Base-by-base conservation (phyloP, 768 basidiomycete species). In the Lepiota venenata region DNA sequence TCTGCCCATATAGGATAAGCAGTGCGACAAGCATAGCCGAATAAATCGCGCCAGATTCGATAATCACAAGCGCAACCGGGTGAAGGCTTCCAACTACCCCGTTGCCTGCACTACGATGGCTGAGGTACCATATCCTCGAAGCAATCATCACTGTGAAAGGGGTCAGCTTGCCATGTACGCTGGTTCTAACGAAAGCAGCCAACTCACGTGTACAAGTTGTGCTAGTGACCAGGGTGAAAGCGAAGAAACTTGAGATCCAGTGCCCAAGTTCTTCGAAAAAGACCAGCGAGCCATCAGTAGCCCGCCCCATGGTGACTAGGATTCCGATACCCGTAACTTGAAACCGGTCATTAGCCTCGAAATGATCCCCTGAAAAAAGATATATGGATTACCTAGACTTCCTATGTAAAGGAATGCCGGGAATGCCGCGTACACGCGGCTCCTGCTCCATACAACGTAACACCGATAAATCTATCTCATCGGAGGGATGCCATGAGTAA, bases 171-270 rank as follows among this genome's bases (percentile, higher is more conserved):
- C 25, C 25, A 25, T 25, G 5, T 45, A 18, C 35, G 20, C 21
- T 18, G 18, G 12, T 21, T 35, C 11, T n/a, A 16, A 16, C 12
- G 32, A n/a, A 18, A 16, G 6, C n/a, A 43, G 21, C 11, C 1
- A 16, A 48, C 67, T 43, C 47, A 70, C 71, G 42, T 15, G 71
- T 72, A 48, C 73, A 76, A 41, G 66, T 63, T 37, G 72, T 58
- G 60, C 73, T 74, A 4, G 70, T 73, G 3, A 65, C 57, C 16
- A 73, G 66, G 4, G 73, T 72, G 43, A 70, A 56, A 2, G 66
- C 66, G 53, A 74, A 73, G 63, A 74, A 76, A 1, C 70, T 63
- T 8, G 68, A 53, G 47, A 74, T 74, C 72, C 74, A 74, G 27
- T 63, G 55, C n/a, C 63, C 60, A n/a, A 72, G 64, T 43, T 71